Base-by-base conservation (phyloP, 2,329 filamentous ascomycete genomes). In the Endocalyx cinctus region DNA sequence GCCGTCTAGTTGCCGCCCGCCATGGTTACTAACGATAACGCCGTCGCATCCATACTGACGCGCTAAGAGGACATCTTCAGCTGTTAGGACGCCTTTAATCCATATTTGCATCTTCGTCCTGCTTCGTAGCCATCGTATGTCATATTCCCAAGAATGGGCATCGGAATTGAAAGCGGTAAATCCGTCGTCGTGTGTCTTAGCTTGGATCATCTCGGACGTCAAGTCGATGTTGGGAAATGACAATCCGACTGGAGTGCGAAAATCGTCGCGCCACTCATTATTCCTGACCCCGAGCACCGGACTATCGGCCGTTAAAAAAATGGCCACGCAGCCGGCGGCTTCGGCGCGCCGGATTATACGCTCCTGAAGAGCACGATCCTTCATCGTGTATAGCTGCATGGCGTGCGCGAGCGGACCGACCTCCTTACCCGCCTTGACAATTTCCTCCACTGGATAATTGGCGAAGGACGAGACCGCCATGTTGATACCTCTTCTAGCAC, bases 331-430 rank as follows among this genome's bases (percentile, higher is more conserved):
- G 7, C 70, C 69, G 0, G 66, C 60, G 26, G 47, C 41, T 28
- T 54, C 50, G 1, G 67, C 62, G 10, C 55, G 54, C 29, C 63
- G 58, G 13, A 68, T 54, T 10, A 60, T 55, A 27, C 59, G 57
- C 10, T 62, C 66, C 2, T 63, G 58, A 15, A 61, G 53, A 5
- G 55, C 63, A 2, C 69, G 59, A 43, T 75, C 63, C 47, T 67
- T 62, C 41, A 75, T 56, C 3, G 70, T 62, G 46, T 69, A 73
- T 45, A 75, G 55, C 45, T 75, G 72, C 50, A 75, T 67, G n/a
- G 60, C 63, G 39, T 70, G 64, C 4, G 66, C 57, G 55, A 37
- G 65, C 1, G 48, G 50, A 1, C 52, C 48, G 3, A 57, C 54
- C 2, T 51, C 45, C 60, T 42, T 4, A 54, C 59, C 55, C 8